Percentiles rank a stretch among this genome's conserved stretches.
Conservation (phyloP, 306 rosid species). For the Prunus mongolica region DNA sequence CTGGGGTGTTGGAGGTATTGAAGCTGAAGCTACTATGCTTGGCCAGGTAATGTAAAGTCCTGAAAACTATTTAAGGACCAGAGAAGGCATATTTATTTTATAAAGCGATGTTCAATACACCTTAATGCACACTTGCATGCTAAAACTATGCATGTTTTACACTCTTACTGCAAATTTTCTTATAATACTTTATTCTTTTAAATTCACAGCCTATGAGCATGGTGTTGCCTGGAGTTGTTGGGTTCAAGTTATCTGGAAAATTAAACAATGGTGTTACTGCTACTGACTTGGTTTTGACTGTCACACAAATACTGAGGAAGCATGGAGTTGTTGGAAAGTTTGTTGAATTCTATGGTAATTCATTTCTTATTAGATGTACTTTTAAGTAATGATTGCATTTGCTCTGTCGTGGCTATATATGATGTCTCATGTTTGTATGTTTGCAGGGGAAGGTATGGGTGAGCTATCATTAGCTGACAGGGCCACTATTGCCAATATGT, state of each 20-base stretch:
- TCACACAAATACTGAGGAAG: slow-evolving; percentile 88
- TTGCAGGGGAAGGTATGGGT: slow-evolving; percentile 88
- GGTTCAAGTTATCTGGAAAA: slow-evolving; percentile 84
- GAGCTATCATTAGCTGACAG: slow-evolving; percentile 89
- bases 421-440: slow-evolving; percentile 25
- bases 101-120: background rate
- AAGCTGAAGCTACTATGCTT: slow-evolving; percentile 96
- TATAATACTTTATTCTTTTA: slow-evolving; percentile 28
- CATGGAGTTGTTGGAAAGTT: slow-evolving; percentile 96
- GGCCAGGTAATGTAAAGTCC: slow-evolving; percentile 64
- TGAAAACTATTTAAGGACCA: slow-evolving; percentile 1
- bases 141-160: background rate
- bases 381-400: background rate
- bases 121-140: background rate
- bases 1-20: slow-evolving; percentile 98
- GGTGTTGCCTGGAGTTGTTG: slow-evolving; percentile 97
- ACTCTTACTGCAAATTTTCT: slow-evolving; percentile 8
- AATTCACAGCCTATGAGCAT: slow-evolving; percentile 84
- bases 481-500: slow-evolving; percentile 98
- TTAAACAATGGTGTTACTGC: slow-evolving; percentile 81
- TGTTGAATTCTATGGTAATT: slow-evolving; percentile 88
- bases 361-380: background rate
- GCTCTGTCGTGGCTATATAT: background rate
- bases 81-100: background rate
- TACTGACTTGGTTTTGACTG: slow-evolving; percentile 89